These are phyloP conservation scores for Cladorrhinum sp. DNA, from an alignment of 2,329 filamentous ascomycete species.

Conservation along the genomic window DNA sequence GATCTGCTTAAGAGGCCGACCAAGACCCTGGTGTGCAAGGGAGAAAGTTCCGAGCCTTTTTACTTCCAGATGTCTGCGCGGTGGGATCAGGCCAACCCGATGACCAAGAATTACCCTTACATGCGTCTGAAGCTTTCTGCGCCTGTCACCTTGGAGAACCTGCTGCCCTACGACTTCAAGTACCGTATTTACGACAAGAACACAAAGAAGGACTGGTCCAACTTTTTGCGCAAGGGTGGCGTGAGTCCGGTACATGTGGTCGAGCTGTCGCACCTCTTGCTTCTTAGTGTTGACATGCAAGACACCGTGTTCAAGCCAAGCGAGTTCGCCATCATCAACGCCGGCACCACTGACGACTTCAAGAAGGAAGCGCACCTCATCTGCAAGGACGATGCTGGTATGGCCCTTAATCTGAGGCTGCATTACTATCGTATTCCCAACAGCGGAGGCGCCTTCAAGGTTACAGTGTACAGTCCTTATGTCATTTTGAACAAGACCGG, in stretches of 20 bases:
- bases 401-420: constrained; percentile 75
- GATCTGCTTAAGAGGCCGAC: constrained; percentile 83
- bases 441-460: constrained; percentile 92
- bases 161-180: constrained; percentile 97
- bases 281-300: constrained; percentile 94
- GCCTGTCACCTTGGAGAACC: constrained; percentile 88
- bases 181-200: constrained; percentile 99
- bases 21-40: constrained; percentile 81
- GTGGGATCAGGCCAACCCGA: constrained; percentile 78
- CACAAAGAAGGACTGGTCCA: constrained; percentile 98
- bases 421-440: constrained; percentile 90
- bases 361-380: constrained; percentile 73
- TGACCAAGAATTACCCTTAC: constrained; percentile 82
- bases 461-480: constrained; percentile 93
- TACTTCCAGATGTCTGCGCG: constrained; percentile 94
- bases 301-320: constrained; percentile 92
- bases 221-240: constrained; percentile 93
- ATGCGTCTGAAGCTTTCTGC: constrained; percentile 92
- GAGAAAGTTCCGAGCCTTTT: constrained; percentile 84
- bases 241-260: constrained; percentile 97
- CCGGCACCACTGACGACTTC: constrained; percentile 83
- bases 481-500: constrained; percentile 95
- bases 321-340: constrained; percentile 96
- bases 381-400: constrained; percentile 80
- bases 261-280: constrained; percentile 85